Conservation (phyloP, 148 eudicot species). For the Polygonum maritimum region DNA sequence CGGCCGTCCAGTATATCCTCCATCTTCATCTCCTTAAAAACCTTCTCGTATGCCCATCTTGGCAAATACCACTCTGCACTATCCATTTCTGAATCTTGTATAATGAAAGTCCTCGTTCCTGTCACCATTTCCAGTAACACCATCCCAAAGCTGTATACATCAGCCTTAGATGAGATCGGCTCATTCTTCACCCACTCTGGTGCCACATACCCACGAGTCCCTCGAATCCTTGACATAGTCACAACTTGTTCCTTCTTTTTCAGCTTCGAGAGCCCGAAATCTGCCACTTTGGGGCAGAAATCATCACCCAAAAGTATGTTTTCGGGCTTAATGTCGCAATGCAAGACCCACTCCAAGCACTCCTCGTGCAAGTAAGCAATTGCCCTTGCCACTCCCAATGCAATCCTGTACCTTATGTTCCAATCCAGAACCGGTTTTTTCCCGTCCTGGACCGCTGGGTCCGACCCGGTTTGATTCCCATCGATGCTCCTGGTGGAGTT, state of each 20-base stretch:
- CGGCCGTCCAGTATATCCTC: slow-evolving; percentile 56
- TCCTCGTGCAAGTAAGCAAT: slow-evolving; percentile 85
- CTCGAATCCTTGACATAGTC: slow-evolving; percentile 48
- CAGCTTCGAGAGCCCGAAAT: slow-evolving; percentile 73
- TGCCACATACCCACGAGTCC: slow-evolving; percentile 82
- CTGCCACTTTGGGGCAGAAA: slow-evolving; percentile 80
- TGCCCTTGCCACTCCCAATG: slow-evolving; percentile 82
- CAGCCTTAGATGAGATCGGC: slow-evolving; percentile 66
- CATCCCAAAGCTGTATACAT: slow-evolving; percentile 81
- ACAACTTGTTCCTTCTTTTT: slow-evolving; percentile 65
- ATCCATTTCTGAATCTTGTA: slow-evolving; percentile 28
- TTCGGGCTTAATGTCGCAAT: slow-evolving; percentile 85
- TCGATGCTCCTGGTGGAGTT: neutral
- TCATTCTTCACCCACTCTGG: slow-evolving; percentile 70
- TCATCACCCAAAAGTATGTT: slow-evolving; percentile 80
- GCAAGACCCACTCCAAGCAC: slow-evolving; percentile 84
- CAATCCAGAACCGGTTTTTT: slow-evolving; percentile 64
- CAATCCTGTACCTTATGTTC: slow-evolving; percentile 73
- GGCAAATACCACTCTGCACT: slow-evolving; percentile 87
- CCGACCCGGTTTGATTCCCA: neutral
- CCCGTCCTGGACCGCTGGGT: neutral
- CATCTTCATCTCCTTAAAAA: slow-evolving; percentile 46
- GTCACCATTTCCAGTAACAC: slow-evolving; percentile 64
- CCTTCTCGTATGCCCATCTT: slow-evolving; percentile 72
- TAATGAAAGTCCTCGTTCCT: slow-evolving; percentile 49